Base-by-base conservation (phyloP, 768 basidiomycete species). In the Tulasnella sp. region DNA sequence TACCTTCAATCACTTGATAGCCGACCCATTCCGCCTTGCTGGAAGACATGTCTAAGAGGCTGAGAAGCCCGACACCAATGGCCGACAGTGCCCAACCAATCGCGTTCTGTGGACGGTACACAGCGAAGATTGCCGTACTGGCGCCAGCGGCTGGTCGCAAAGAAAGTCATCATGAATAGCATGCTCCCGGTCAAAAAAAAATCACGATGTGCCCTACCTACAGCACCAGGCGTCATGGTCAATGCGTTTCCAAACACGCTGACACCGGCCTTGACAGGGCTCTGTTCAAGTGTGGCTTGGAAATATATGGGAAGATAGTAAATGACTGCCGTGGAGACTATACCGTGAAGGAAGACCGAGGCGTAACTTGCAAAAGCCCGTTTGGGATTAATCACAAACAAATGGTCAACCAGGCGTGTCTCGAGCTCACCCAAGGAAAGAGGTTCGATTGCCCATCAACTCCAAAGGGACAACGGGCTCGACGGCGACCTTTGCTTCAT, bases 31-130 rank as follows among this genome's bases (percentile, higher is more conserved):
- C 75, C 12, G 62, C 80, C 24, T 36, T 68, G 10, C 27, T 44
- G n/a, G 79, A 62, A 21, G 14, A 19, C 19, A n/a, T 48, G 7
- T 46, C n/a, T 31, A 80, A 38, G n/a, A 80, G 42, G n/a, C 27
- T 84, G 39, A 88, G 77, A 2, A 89, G 75, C 3, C 86, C 86
- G 27, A 86, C 83, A 3, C 87, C 86, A 38, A 86, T 31, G 42
- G 86, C 76, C 14, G 83, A 81, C 21, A 87, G 77, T 0, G 75
- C 79, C 88, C 88, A 89, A 6, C 84, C 87, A 9, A 83, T 14
- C 75, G 83, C 83, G 39, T 86, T 86, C 76, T 85, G 86, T 0
- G 85, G 85, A 14, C 85, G 77, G 82, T 89, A 90, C 40, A 84
- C 82, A 7, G 85, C 83, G 1, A 85, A 82, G n/a, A 81, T 71